Evolutionary conservation across 495 filamentous ascomycete species (phyloP).

Genomic region (Aspergillus sclerotioniger): DNA sequence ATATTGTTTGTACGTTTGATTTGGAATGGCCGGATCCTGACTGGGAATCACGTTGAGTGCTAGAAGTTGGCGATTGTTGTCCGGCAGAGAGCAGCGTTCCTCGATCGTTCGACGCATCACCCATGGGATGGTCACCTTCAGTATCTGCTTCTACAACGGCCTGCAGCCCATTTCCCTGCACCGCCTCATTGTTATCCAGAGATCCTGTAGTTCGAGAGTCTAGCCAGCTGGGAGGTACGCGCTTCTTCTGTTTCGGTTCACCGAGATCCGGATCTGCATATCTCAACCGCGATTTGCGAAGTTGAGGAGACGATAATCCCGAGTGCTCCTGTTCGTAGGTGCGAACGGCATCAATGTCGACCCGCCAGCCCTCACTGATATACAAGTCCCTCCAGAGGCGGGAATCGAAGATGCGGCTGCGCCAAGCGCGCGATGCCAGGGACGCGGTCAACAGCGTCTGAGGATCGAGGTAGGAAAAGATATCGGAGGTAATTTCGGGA

Average conservation of each 20-base stretch:
- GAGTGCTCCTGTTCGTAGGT: slow-evolving; percentile 63
- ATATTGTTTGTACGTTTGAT: slow-evolving; percentile 11
- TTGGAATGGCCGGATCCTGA: slow-evolving; percentile 11
- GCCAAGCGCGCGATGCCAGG: slow-evolving; percentile 76
- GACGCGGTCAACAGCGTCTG: slow-evolving; percentile 74
- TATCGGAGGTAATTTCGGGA: slow-evolving; percentile 81
- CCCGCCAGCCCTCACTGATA: slow-evolving; percentile 78
- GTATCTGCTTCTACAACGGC: slow-evolving; percentile 41
- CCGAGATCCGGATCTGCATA: slow-evolving; percentile 45
- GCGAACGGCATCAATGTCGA: slow-evolving; percentile 62
- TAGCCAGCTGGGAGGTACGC: slow-evolving; percentile 44
- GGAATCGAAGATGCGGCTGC: slow-evolving; percentile 74
- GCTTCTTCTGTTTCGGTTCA: slow-evolving; percentile 52
- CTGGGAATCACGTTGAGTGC: slow-evolving; percentile 3
- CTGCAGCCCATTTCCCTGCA: slow-evolving; percentile 8
- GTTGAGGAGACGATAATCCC: slow-evolving; percentile 38
- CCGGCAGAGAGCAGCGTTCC: slow-evolving; percentile 8
- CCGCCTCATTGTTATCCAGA: slow-evolving; percentile 7
- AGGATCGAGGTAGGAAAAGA: slow-evolving; percentile 81
- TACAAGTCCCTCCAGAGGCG: slow-evolving; percentile 85
- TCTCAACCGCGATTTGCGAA: slow-evolving; percentile 44
- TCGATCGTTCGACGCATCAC: slow-evolving; percentile 36
- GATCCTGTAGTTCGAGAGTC: slow-evolving; percentile 26
- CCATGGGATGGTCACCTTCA: slow-evolving; percentile 49
- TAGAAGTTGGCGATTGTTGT: slow-evolving; percentile 5